Evolutionary conservation across 768 basidiomycete species (phyloP).

Genomic region (Psilocybe subaeruginosa): DNA sequence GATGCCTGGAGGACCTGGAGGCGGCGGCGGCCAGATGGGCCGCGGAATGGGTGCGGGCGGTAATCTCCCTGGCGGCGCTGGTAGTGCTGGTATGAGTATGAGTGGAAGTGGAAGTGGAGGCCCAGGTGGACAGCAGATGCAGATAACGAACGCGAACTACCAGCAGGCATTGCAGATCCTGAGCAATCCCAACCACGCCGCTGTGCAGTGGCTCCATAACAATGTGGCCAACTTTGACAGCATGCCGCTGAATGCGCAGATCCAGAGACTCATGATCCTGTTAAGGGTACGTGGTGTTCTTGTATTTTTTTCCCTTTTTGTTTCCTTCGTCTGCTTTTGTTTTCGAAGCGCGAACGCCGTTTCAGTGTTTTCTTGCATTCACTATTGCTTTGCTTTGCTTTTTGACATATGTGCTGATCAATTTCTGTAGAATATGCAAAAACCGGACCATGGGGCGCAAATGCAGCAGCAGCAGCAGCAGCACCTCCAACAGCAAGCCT

Average conservation of each 20-base stretch:
- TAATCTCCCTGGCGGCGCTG: background rate
- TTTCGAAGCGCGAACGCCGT: background rate
- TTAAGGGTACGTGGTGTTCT: background rate
- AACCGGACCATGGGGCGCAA: constrained; percentile 13
- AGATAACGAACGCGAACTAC: background rate
- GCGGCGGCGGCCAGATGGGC: background rate
- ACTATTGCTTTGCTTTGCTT: no score
- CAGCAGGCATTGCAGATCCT: background rate
- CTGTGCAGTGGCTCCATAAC: background rate
- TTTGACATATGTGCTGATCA: background rate
- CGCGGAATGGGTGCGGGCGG: background rate
- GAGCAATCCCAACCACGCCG: background rate
- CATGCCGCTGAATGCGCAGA: background rate
- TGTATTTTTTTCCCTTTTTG: background rate
- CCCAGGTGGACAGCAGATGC: background rate
- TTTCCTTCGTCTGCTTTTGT: background rate
- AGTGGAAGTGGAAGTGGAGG: no score
- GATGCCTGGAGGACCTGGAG: background rate
- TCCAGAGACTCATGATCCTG: background rate
- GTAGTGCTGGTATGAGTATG: background rate
- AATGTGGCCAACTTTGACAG: background rate
- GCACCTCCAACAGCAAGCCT: constrained; percentile 8
- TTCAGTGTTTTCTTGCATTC: no score
- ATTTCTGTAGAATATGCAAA: background rate
- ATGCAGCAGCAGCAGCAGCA: constrained; percentile 16